Percentiles rank a stretch among this genome's conserved stretches.
phyloP scores from a whole-genome alignment of 345 rosid species.

The Pugionium dolabratum region DNA sequence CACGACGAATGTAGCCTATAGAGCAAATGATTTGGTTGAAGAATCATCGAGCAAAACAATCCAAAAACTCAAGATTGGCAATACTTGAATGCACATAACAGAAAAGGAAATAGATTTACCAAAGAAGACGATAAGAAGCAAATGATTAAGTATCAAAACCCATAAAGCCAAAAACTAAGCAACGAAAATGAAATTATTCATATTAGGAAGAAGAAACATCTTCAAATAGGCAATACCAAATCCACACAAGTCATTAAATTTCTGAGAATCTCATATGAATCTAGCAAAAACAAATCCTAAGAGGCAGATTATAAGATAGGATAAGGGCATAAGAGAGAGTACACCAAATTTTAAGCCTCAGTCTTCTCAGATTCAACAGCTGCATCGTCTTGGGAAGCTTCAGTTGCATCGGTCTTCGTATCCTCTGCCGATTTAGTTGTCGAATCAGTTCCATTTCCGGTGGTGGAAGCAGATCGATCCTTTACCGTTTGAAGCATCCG shows the following conservation, averaged over 20 bases:
- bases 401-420: slow-evolving; percentile 13
- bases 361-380: slow-evolving; percentile 39
- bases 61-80: not conserved
- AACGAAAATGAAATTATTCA: slow-evolving; percentile 7
- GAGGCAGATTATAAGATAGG: slow-evolving; percentile 12
- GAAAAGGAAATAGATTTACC: slow-evolving; percentile 3
- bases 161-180: slow-evolving; percentile 4
- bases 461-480: slow-evolving; percentile 40
- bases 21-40: not conserved
- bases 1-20: not conserved
- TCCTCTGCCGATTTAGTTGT: slow-evolving; percentile 5
- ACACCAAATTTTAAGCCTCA: slow-evolving; percentile 46
- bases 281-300: slow-evolving; percentile 38
- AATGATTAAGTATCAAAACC: slow-evolving; percentile 5
- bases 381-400: slow-evolving; percentile 36
- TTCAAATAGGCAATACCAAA: slow-evolving; percentile 35
- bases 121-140: slow-evolving; percentile 1
- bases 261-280: slow-evolving; percentile 45
- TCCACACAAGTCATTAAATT: slow-evolving; percentile 41
- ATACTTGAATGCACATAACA: not conserved
- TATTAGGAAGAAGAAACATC: slow-evolving; percentile 28
- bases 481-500: slow-evolving; percentile 83
- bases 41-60: not conserved
- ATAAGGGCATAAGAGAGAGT: slow-evolving; percentile 1
- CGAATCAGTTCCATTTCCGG: slow-evolving; percentile 18